Base-by-base conservation (phyloP, 2,329 filamentous ascomycete genomes). In the Sclerotinia minor region DNA sequence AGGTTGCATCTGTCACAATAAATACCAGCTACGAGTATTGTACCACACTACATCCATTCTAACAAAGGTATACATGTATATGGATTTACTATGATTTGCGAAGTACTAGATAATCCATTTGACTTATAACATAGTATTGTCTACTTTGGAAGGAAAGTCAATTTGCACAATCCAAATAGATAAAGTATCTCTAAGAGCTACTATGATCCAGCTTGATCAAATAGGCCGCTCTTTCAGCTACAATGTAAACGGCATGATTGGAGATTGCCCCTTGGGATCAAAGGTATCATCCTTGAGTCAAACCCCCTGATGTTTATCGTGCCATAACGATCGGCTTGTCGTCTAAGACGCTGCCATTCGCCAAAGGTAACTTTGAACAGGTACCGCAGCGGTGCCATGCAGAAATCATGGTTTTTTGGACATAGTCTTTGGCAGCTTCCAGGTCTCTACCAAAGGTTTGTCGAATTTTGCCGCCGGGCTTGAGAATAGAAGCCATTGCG, bases 401-500 rank as follows among this genome's bases (percentile, higher is more conserved):
- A 13, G 58, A 60, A 49, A 64, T 38, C 41, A 41, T 50, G 19
- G 49, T 38, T 29, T 32, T 64, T 50, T 38, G 19, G 5, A 64
- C 49, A 41, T 45, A 64, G 5, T 54, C n/a, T 64, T 64, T 64
- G 8, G 50, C 49, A 35, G 8, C 60, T 38, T 52, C 26, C 17
- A 64, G 32, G 13, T 54, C 60, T 64, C n/a, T 64, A 52, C 47
- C 29, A 35, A 35, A 38, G 2, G 2, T 26, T 64, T 35, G 32
- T 53, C 45, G 19, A 3, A 35, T 47, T 47, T 49, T 32, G 5
- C 63, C 63, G 4, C 24, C 24, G 1, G 63, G 52, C 24, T 78
- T 80, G 7, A 82, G 70, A 4, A 79, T 72, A 44, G 68, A 73
- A 3, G 58, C 65, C 54, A 78, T 69, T 29, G 74, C n/a, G 69